Base-by-base conservation (phyloP, 257 asterid species). In the Eustoma russellianum region DNA sequence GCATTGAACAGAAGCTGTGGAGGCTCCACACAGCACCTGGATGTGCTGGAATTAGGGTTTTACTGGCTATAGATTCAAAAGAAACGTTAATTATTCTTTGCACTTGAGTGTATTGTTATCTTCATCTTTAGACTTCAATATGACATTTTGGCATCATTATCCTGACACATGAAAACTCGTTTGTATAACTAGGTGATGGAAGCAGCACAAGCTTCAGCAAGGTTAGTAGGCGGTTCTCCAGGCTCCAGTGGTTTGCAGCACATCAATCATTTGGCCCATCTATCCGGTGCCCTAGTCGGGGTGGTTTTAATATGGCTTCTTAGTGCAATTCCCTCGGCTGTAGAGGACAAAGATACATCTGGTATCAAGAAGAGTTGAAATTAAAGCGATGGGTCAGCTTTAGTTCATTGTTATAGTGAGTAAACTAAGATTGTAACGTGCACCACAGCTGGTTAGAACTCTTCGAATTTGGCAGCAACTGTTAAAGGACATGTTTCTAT, bases 191-290 rank as follows among this genome's bases (percentile, higher is more conserved):
- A 91, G 98, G 95, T 91, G 48, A 87, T 91, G 95, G 98, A 91
- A 74, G 98, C 98, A 35, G 98, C 97, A 61, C 92, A 91, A 72
- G 92, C 93, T 55, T 91, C 98, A 2, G 73, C 92, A 16, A 78
- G 69, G 70, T 46, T 86, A 24, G 83, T 85, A 9, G 80, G 93
- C 48, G 63, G 67, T 66, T 28, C 78, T 50, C 66, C 60, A 41
- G 93, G 93, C 61, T 83, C 75, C 33, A 61, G 62, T 7, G 78
- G 77, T 12, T n/a, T 82, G 13, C 94, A 82, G 75, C 82, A 77
- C 60, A 85, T 87, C 19, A 87, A 91, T 61, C 98, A 87, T 80
- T 66, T 91, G 18, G 97, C 98, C 43, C 97, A 91, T 80, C 77
- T 91, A 49, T 91, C 98, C 0, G 96, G 98, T 61, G 96, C 97